Evolutionary conservation across 2,329 filamentous ascomycete species (phyloP).

Genomic region (Dactylellina sp.): DNA sequence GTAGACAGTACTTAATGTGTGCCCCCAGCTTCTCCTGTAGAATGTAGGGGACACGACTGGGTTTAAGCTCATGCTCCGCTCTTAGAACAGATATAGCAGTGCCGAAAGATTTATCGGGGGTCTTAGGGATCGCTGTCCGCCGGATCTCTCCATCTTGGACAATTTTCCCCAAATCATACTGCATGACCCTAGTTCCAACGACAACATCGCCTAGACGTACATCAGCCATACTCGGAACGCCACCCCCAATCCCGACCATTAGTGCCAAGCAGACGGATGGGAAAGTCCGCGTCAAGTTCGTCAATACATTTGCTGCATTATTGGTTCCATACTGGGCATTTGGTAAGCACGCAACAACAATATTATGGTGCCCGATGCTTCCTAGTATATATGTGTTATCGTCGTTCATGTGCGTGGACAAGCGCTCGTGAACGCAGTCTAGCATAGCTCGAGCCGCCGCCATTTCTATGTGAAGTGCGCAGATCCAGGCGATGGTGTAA

Average conservation of each 20-base stretch:
- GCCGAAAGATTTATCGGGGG: conserved; percentile 15
- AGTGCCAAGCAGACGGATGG: conserved; percentile 55
- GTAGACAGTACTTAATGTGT: conserved; percentile 12
- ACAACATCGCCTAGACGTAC: conserved; percentile 61
- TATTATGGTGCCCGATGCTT: conserved; percentile 61
- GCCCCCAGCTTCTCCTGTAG: conserved; percentile 29
- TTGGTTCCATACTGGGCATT: conserved; percentile 62
- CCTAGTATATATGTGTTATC: conserved; percentile 61
- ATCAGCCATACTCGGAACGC: conserved; percentile 57
- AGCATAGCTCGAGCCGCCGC: conserved; percentile 59
- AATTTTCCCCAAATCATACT: conserved; percentile 60
- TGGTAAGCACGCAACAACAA: conserved; percentile 62
- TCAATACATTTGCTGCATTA: conserved; percentile 62
- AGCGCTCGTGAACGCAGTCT: conserved; percentile 56
- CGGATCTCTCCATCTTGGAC: conserved; percentile 31
- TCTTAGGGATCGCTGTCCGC: conserved; percentile 36
- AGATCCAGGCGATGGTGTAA: conserved; percentile 58
- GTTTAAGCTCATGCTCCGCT: conserved; percentile 23
- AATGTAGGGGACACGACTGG: conserved; percentile 30
- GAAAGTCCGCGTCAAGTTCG: conserved; percentile 62
- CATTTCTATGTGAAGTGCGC: conserved; percentile 57
- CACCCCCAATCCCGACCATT: conserved; percentile 61
- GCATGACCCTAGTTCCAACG: conserved; percentile 60
- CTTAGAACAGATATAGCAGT: conserved; percentile 33
- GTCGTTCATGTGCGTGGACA: conserved; percentile 45